phyloP scores from a whole-genome alignment of 805 yeast genomes.

The Candida sithepensis region DNA sequence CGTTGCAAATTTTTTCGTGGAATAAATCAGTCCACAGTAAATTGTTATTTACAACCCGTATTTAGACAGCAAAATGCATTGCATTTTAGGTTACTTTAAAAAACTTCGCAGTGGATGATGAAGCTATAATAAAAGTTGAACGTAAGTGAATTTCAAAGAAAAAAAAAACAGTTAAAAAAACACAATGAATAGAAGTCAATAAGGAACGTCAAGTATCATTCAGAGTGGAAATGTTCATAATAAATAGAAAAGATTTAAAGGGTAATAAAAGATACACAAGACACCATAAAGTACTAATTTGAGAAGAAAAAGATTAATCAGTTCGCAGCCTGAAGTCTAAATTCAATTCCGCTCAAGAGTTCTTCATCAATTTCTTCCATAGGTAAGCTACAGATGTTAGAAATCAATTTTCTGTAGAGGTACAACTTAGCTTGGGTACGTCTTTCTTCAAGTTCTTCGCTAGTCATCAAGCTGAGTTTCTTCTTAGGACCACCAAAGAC shows the following conservation, averaged over 20 bases:
- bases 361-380: slow-evolving; percentile 76
- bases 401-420: slow-evolving; percentile 63
- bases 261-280: neutral
- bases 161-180: neutral
- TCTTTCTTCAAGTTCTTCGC: slow-evolving; percentile 11
- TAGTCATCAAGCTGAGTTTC: neutral
- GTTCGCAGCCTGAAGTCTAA: slow-evolving; percentile 27
- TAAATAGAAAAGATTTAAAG: neutral
- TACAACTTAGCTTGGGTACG: slow-evolving; percentile 41
- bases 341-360: slow-evolving; percentile 73
- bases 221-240: neutral
- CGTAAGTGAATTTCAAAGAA: neutral
- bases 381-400: slow-evolving; percentile 71
- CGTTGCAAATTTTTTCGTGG: no score
- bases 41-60: no score
- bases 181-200: neutral
- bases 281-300: no score
- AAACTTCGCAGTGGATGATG: neutral
- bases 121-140: neutral
- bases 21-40: no score
- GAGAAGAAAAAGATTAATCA: neutral
- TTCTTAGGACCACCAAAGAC: neutral
- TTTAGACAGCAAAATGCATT: no score
- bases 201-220: neutral
- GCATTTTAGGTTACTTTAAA: neutral